Conservation (phyloP, 257 asterid species). For the Petunia axillaris region DNA sequence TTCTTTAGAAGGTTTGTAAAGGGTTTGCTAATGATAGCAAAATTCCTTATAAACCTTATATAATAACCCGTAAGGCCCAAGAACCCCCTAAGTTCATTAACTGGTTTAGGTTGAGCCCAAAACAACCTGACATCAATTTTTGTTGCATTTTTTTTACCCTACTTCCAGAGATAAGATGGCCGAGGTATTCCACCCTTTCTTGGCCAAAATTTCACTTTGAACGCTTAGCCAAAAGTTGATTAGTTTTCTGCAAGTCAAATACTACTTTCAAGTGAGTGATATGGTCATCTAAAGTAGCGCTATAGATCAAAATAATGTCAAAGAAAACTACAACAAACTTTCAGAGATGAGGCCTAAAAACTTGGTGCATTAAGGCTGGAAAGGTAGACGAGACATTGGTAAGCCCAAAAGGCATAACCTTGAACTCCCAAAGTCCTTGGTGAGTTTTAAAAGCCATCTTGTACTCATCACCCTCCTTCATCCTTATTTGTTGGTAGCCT, state of each 20-base stretch:
- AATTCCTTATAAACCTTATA: not conserved
- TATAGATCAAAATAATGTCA: not conserved
- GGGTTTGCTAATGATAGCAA: not conserved
- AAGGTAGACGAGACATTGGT: not conserved
- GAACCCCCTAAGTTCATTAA: too few species aligned
- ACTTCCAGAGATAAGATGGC: not conserved
- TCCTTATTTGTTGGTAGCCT: too few species aligned
- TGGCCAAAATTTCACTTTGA: too few species aligned
- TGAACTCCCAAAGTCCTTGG: too few species aligned
- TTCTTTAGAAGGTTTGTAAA: not conserved
- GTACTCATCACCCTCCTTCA: not conserved
- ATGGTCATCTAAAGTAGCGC: not conserved
- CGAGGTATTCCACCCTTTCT: not conserved
- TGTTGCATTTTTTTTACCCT: too few species aligned
- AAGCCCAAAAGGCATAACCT: not conserved
- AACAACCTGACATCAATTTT: too few species aligned
- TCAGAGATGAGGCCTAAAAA: not conserved
- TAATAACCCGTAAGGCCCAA: too few species aligned
- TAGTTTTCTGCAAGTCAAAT: not conserved
- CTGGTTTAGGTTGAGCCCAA: not conserved
- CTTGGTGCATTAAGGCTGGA: not conserved
- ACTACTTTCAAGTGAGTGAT: not conserved
- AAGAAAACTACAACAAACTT: not conserved
- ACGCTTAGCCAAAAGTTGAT: not conserved
- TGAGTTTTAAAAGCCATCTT: not conserved